Percentiles rank a stretch among this genome's conserved stretches.
Evolutionary conservation across 176 grass and related monocot genomes (phyloP).

Genomic region (Musa beccarii): DNA sequence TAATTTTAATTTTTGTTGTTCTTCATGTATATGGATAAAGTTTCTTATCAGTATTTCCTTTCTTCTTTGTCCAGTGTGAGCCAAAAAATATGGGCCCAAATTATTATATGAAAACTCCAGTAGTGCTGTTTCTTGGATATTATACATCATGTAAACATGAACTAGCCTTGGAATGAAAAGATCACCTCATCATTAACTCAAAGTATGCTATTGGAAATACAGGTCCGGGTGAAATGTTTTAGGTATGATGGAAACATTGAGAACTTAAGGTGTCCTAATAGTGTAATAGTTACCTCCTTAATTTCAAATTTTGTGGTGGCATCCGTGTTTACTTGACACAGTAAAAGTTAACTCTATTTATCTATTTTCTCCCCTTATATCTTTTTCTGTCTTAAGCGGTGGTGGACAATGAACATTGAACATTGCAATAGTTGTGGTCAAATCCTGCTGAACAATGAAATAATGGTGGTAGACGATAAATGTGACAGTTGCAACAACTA

Average conservation of each 20-base stretch:
- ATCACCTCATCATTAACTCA: neutral
- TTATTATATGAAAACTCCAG: neutral
- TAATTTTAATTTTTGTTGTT: conserved; percentile 25
- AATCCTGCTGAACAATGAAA: too few species aligned
- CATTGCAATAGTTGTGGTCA: too few species aligned
- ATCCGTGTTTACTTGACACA: too few species aligned
- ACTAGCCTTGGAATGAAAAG: neutral
- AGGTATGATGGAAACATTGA: neutral
- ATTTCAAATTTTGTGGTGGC: too few species aligned
- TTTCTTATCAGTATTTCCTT: conserved; percentile 9
- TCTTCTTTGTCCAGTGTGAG: neutral
- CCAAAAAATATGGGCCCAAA: neutral
- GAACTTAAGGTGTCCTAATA: neutral
- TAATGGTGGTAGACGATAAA: too few species aligned
- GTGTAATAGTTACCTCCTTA: neutral
- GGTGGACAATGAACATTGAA: too few species aligned
- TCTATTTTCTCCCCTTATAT: too few species aligned
- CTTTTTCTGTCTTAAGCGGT: too few species aligned
- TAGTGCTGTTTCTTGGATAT: neutral
- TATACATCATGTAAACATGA: neutral
- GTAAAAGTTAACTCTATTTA: too few species aligned
- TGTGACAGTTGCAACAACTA: too few species aligned
- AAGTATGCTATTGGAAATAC: neutral
- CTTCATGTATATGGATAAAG: conserved; percentile 12
- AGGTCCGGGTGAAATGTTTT: too few species aligned